These are phyloP conservation scores for Sporothrix dimorphospora DNA, from an alignment of 2,329 filamentous ascomycete genomes.

Conservation along the genomic window DNA sequence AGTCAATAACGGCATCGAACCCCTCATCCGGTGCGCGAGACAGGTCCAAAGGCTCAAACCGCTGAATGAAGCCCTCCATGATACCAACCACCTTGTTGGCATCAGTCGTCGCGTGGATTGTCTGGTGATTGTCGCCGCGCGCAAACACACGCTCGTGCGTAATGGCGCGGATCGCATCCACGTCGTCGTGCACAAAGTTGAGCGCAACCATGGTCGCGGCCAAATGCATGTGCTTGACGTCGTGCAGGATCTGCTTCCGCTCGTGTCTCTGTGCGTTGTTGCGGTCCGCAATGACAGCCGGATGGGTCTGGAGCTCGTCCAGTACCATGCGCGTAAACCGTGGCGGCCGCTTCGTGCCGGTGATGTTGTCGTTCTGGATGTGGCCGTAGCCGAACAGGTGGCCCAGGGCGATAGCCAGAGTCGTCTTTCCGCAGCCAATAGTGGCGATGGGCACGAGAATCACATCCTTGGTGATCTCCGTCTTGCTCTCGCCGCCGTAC, in stretches of 20 bases:
- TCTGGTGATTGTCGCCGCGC: constrained; percentile 96
- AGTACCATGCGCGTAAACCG: constrained; percentile 75
- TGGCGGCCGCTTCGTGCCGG: constrained; percentile 74
- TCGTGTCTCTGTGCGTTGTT: constrained; percentile 93
- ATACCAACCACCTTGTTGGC: constrained; percentile 77
- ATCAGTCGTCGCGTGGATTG: constrained; percentile 83
- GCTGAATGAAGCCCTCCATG: constrained; percentile 89
- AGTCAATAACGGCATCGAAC: constrained; percentile 83
- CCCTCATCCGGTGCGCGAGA: constrained; percentile 71
- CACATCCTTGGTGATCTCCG: constrained; percentile 66
- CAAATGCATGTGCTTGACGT: constrained; percentile 66
- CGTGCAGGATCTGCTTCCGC: constrained; percentile 81
- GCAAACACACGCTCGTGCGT: constrained; percentile 79
- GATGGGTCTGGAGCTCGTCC: constrained; percentile 63
- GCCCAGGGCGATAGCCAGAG: constrained; percentile 77
- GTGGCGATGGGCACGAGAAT: constrained; percentile 91
- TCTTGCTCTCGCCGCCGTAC: constrained; percentile 51
- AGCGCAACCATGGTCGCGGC: constrained; percentile 78
- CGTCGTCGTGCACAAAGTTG: constrained; percentile 82
- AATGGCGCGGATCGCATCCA: constrained; percentile 72
- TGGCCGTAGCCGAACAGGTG: constrained; percentile 91
- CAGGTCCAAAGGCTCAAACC: constrained; percentile 78
- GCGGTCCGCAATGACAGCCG: constrained; percentile 85
- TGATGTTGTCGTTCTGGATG: constrained; percentile 95
- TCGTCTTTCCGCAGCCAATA: constrained; percentile 96